These are phyloP conservation scores for Chytriomyces sp. DNA, from an alignment of 192 early-diverging fungal species.

Conservation along the genomic window DNA sequence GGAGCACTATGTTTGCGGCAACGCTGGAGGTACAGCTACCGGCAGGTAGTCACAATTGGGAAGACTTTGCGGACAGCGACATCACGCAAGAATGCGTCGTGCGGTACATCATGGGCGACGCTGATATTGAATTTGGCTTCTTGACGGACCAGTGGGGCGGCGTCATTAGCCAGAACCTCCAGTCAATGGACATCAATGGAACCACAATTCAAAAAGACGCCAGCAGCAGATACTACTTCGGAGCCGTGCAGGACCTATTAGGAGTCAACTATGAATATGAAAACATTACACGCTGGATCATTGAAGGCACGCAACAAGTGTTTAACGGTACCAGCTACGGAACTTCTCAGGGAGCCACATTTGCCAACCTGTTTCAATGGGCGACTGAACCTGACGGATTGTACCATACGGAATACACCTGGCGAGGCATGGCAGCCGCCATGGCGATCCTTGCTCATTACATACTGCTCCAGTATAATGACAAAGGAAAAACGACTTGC, in stretches of 20 bases:
- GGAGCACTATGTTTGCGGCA: constrained; percentile 5
- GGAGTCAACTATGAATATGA: neutral
- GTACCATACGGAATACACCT: neutral
- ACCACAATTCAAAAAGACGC: neutral
- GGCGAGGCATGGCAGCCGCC: constrained; percentile 8
- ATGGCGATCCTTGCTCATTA: constrained; percentile 10
- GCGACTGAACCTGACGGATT: constrained; percentile 19
- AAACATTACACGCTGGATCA: neutral
- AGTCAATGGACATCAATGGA: neutral
- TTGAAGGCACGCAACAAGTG: neutral
- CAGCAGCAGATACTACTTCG: neutral
- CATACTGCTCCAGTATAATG: neutral
- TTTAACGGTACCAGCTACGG: constrained; percentile 2
- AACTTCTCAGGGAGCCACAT: neutral
- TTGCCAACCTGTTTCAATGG: constrained; percentile 3
- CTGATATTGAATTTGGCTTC: neutral
- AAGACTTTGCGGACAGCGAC: neutral
- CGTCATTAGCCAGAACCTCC: neutral
- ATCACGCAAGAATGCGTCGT: constrained; percentile 6
- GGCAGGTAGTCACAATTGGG: constrained; percentile 11
- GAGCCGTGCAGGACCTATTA: neutral
- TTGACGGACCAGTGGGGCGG: constrained; percentile 19
- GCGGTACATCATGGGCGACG: neutral
- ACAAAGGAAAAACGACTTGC: neutral
- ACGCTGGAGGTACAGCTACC: neutral